Percentiles rank a stretch among this genome's conserved stretches.
phyloP scores from a whole-genome alignment of 108 stramenopile genomes.

The Stephanodiscus triporus region DNA sequence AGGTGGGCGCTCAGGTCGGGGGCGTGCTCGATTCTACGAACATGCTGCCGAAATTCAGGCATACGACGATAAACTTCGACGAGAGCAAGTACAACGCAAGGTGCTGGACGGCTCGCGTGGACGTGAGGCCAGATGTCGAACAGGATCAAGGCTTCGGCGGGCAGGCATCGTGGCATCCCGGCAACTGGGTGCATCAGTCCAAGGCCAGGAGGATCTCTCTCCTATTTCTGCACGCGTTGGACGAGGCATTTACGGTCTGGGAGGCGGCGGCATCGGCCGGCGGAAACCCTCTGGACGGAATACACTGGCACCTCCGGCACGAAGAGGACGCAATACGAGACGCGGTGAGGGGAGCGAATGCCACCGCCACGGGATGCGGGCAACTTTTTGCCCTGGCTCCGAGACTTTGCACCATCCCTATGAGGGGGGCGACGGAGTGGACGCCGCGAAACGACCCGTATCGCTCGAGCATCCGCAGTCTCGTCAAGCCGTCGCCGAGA shows the following conservation, averaged over 20 bases:
- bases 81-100: conserved; percentile 43
- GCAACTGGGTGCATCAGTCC: conserved; percentile 44
- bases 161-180: conserved; percentile 50
- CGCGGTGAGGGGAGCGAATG: conserved; percentile 23
- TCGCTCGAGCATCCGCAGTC: conserved; percentile 25
- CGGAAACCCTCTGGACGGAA: conserved; percentile 44
- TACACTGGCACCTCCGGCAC: conserved; percentile 50
- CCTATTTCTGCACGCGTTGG: conserved; percentile 54
- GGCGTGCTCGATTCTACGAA: too few relatives aligned
- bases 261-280: conserved; percentile 31
- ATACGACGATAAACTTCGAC: conserved; percentile 8
- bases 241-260: conserved; percentile 53
- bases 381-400: conserved; percentile 16
- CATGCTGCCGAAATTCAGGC: conserved; percentile 12
- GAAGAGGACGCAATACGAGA: conserved; percentile 45
- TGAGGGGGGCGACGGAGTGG: conserved; percentile 48
- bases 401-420: conserved; percentile 27
- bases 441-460: conserved; percentile 38
- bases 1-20: conserved; percentile 45
- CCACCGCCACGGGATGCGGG: conserved; percentile 30
- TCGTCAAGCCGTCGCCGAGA: conserved; percentile 38
- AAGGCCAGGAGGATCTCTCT: conserved; percentile 50
- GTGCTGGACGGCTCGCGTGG: conserved; percentile 57
- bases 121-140: conserved; percentile 25
- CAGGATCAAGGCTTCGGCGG: conserved; percentile 36